phyloP scores from a whole-genome alignment of 2,329 filamentous ascomycete species.

The Microcera coccophila region DNA sequence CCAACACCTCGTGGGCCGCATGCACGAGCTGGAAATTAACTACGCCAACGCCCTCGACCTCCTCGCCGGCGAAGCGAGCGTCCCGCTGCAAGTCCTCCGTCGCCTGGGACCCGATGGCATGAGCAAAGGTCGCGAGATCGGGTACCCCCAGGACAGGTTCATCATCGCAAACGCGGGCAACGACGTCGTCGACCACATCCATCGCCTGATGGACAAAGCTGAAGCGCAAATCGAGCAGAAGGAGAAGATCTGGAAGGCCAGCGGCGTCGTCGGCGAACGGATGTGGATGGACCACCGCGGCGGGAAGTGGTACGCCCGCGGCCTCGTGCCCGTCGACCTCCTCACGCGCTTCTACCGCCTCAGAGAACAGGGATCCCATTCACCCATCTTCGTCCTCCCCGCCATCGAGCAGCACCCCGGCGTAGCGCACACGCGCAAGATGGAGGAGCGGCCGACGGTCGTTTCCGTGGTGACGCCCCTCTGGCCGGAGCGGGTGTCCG shows the following conservation, averaged over 20 bases:
- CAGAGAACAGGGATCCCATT: slow-evolving; percentile 37
- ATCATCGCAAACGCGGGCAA: slow-evolving; percentile 53
- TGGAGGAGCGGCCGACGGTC: slow-evolving; percentile 43
- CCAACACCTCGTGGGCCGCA: slow-evolving; percentile 50
- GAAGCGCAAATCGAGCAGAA: slow-evolving; percentile 40
- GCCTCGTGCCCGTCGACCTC: slow-evolving; percentile 48
- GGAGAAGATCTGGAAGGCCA: slow-evolving; percentile 32
- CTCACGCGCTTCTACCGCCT: slow-evolving; percentile 52
- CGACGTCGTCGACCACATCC: slow-evolving; percentile 46
- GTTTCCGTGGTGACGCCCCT: slow-evolving; percentile 29
- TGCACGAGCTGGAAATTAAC: slow-evolving; percentile 54
- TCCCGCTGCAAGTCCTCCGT: slow-evolving; percentile 51
- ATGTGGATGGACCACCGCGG: slow-evolving; percentile 29
- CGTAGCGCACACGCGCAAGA: slow-evolving; percentile 40
- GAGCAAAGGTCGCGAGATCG: slow-evolving; percentile 48
- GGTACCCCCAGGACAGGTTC: slow-evolving; percentile 53
- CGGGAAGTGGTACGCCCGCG: slow-evolving; percentile 34
- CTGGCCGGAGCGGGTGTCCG: slow-evolving; percentile 33
- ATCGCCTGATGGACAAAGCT: slow-evolving; percentile 43
- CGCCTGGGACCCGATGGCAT: slow-evolving; percentile 50
- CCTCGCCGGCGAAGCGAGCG: slow-evolving; percentile 46
- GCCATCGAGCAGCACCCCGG: slow-evolving; percentile 46
- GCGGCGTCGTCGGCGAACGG: slow-evolving; percentile 41
- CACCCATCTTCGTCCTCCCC: slow-evolving; percentile 52
- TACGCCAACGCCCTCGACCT: slow-evolving; percentile 50